Conservation (phyloP, 2,329 filamentous ascomycete genomes). For the Diaporthe citri region DNA sequence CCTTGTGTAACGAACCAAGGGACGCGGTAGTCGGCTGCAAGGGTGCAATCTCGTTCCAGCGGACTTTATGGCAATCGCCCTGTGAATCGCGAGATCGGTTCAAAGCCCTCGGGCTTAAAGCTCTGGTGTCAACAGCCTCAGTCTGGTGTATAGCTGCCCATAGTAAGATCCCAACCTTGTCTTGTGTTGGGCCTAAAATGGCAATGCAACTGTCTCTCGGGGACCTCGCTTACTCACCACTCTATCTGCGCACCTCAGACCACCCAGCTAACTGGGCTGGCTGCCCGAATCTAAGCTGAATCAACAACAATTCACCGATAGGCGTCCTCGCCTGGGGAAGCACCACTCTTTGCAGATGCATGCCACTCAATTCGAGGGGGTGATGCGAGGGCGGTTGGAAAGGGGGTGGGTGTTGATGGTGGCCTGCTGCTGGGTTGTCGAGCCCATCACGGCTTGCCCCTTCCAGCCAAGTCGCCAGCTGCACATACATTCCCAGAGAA, state of each 20-base stretch:
- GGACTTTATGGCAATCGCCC: conserved; percentile 3
- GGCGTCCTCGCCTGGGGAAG: not conserved
- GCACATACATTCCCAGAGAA: not conserved
- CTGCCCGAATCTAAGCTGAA: not conserved
- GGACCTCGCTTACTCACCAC: conserved; percentile 34
- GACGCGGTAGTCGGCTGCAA: conserved; percentile 9
- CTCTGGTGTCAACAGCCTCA: not conserved
- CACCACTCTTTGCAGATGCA: not conserved
- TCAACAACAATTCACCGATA: not conserved
- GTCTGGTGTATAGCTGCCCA: not conserved
- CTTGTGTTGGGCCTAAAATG: not conserved
- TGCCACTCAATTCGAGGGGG: not conserved
- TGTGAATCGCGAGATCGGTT: conserved; percentile 1
- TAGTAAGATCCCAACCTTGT: not conserved
- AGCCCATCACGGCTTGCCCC: not conserved
- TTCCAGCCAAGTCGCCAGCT: conserved; percentile 6
- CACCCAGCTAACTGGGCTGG: not conserved
- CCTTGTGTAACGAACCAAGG: conserved; percentile 17
- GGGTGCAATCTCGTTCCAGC: not conserved
- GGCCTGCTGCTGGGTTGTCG: conserved; percentile 7
- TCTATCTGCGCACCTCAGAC: conserved; percentile 6
- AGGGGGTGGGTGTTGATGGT: not conserved
- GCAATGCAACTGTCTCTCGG: conserved; percentile 16
- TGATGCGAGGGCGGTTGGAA: conserved; percentile 5
- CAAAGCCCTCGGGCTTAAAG: conserved; percentile 1